Percentiles rank a stretch among this genome's conserved stretches.
These are phyloP conservation scores for Penicillium pancosmium DNA, from an alignment of 495 filamentous ascomycete species.

Conservation along the genomic window DNA sequence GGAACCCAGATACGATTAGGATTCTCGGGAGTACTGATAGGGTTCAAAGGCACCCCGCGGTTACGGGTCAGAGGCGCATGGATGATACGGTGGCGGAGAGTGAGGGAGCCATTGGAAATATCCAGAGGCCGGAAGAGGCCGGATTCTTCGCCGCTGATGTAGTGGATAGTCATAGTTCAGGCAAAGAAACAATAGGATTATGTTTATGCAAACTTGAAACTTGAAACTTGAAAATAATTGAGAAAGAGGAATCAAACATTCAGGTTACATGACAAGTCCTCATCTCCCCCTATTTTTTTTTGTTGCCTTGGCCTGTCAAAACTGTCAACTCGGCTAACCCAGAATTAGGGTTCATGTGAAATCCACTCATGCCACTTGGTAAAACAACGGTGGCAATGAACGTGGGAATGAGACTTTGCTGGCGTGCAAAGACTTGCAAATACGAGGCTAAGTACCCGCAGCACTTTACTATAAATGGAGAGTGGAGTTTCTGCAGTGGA, in stretches of 20 bases:
- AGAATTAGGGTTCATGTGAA: slow-evolving; percentile 18
- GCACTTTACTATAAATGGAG: background rate
- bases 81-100: slow-evolving; percentile 55
- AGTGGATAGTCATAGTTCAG: slow-evolving; percentile 28
- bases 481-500: slow-evolving; percentile 5
- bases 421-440: slow-evolving; percentile 1
- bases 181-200: slow-evolving; percentile 3
- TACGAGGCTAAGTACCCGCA: slow-evolving; percentile 12
- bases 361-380: slow-evolving; percentile 9
- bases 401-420: slow-evolving; percentile 11
- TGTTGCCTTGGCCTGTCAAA: slow-evolving; percentile 9
- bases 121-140: slow-evolving; percentile 57
- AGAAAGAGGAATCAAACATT: slow-evolving; percentile 3
- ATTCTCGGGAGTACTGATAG: slow-evolving; percentile 42
- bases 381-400: slow-evolving; percentile 20
- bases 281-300: background rate
- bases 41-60: slow-evolving; percentile 44
- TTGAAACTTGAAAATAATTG: background rate
- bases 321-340: slow-evolving; percentile 18
- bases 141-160: slow-evolving; percentile 27
- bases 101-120: slow-evolving; percentile 50
- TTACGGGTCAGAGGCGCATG: slow-evolving; percentile 60
- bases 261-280: background rate
- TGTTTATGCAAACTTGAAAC: slow-evolving; percentile 3
- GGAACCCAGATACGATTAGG: slow-evolving; percentile 50